Evolutionary conservation across 441 rosid genomes (phyloP), one percentile per base, ranked within the genome.

Genomic region (Adansonia gregorii): DNA sequence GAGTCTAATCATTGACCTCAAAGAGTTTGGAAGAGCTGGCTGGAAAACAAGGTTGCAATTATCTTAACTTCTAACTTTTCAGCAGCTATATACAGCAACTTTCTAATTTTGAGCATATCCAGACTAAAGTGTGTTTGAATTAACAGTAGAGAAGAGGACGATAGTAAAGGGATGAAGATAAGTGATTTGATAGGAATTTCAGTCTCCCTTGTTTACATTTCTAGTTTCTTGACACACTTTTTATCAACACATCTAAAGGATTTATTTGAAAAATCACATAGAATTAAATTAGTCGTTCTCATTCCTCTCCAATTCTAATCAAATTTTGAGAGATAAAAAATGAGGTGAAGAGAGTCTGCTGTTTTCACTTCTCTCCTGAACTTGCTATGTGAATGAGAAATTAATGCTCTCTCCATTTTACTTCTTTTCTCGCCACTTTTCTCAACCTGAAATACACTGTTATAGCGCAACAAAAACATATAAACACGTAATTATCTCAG

Each of bases 51-150:
- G 46, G 24, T 52, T 31, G 9, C 54, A 51, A 31, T 45, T 46
- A 67, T 20, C 8, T 67, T 65, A 45, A 61, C 39, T 60, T 60
- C 12, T 61, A 12, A 65, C 35, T n/a, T 51, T 71, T 52, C 61
- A 51, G 60, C 45, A 51, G 19, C 22, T 19, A 67, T 35, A 68
- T 49, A 3, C 58, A 69, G 19, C 31, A 15, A 56, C 64, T 59
- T 59, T 63, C 0, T 14, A 31, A 63, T 63, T 63, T 61, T 63
- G 19, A 7, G 67, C 67, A 63, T 14, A 6, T 14, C n/a, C 45
- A 63, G n/a, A 27, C 15, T 31, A 12, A 3, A 12, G 9, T 63
- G 43, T 11, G 31, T 59, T 59, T 59, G 35, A 61, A 61, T 11
- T 61, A 61, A 27, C 1, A 31, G 17, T 9, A 63, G 10, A 31